phyloP scores from a whole-genome alignment of 1,284 basidiomycete species.

The Uromyces viciae-fabae region DNA sequence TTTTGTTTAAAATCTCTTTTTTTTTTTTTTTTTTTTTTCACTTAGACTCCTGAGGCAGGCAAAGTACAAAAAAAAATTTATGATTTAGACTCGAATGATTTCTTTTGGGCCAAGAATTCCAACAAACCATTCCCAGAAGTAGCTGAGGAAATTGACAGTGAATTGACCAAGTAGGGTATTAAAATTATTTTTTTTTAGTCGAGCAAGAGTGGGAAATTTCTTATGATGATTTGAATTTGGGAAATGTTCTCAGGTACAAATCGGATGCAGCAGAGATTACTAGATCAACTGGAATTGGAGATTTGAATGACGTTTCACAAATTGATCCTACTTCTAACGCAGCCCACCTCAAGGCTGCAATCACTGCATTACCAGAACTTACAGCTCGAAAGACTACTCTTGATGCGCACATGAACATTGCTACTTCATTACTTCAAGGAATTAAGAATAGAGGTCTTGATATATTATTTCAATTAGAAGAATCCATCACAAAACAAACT shows the following conservation, averaged over 20 bases:
- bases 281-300: slow-evolving; percentile 88
- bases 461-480: slow-evolving; percentile 93
- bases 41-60: slow-evolving; percentile 60
- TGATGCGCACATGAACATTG: slow-evolving; percentile 99
- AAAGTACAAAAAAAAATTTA: slow-evolving; percentile 77
- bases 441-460: slow-evolving; percentile 94
- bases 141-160: slow-evolving; percentile 91
- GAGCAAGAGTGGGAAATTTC: not conserved
- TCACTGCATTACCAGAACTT: slow-evolving; percentile 95
- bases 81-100: slow-evolving; percentile 96
- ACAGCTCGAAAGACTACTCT: slow-evolving; percentile 93
- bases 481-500: slow-evolving; percentile 76
- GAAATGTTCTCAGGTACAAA: slow-evolving; percentile 65
- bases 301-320: slow-evolving; percentile 90
- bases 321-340: slow-evolving; percentile 93
- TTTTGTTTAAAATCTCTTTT: not conserved
- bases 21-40: not conserved
- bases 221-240: slow-evolving; percentile 16
- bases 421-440: slow-evolving; percentile 87
- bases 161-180: slow-evolving; percentile 66
- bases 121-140: slow-evolving; percentile 96
- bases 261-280: slow-evolving; percentile 96
- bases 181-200: not conserved
- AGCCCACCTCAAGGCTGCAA: slow-evolving; percentile 90
- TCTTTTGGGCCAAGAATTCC: slow-evolving; percentile 97